A percentile compares a stretch with the other conserved stretches of the same genome.
Conservation (phyloP, 495 filamentous ascomycete genomes). For the Hypoxylon perforatum region DNA sequence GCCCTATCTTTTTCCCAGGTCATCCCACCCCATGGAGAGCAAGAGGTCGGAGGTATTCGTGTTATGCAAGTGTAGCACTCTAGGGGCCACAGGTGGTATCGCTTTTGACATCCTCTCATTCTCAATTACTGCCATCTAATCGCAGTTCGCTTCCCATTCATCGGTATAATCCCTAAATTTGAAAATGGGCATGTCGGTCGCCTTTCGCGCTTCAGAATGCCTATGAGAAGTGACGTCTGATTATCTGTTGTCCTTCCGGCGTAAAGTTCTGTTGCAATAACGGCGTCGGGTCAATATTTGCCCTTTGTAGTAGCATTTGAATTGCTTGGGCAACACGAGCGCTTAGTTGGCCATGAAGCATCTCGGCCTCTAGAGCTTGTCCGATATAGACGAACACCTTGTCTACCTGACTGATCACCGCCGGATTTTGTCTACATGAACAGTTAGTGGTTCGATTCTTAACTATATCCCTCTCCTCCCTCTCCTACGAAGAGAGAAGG, state of each 20-base stretch:
- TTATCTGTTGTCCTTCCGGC: conserved; percentile 79
- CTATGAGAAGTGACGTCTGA: conserved; percentile 76
- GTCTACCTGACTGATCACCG: conserved; percentile 75
- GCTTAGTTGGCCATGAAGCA: conserved; percentile 83
- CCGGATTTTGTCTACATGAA: conserved; percentile 80
- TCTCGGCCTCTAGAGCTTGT: conserved; percentile 89
- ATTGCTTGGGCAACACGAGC: conserved; percentile 76
- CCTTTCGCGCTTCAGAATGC: not conserved
- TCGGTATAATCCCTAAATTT: not conserved
- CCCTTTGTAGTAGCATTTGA: conserved; percentile 75
- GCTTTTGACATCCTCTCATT: conserved; percentile 16
- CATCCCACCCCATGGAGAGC: conserved; percentile 3
- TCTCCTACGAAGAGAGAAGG: not conserved
- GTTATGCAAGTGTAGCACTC: not conserved
- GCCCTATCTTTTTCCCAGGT: not conserved
- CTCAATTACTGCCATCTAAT: conserved; percentile 5
- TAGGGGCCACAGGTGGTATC: conserved; percentile 14
- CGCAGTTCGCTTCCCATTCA: not conserved
- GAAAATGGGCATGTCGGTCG: not conserved
- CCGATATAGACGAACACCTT: conserved; percentile 85
- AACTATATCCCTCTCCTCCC: not conserved
- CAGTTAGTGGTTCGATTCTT: conserved; percentile 13
- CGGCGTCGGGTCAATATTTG: conserved; percentile 75
- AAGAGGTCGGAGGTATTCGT: not conserved
- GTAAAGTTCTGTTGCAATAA: conserved; percentile 72